Percentiles rank a stretch among this genome's conserved stretches.
These are phyloP conservation scores for Colletotrichum agaves DNA, from an alignment of 2,329 filamentous ascomycete genomes.

Conservation along the genomic window DNA sequence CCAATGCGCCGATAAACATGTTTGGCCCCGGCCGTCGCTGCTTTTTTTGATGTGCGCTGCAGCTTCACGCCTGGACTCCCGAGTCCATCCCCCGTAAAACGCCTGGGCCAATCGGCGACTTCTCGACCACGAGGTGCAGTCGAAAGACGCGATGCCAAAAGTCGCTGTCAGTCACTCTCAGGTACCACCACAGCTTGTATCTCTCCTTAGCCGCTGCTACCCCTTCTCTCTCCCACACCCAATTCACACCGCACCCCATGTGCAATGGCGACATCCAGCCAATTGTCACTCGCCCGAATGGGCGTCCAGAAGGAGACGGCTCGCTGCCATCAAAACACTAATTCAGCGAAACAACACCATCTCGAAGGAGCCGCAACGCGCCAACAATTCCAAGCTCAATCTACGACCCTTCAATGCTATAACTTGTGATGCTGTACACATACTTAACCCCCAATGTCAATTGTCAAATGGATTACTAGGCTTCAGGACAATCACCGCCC, in stretches of 20 bases:
- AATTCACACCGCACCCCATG: not conserved
- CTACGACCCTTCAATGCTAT: not conserved
- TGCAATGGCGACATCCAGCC: conserved; percentile 27
- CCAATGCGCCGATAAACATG: conserved; percentile 15
- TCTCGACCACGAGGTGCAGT: not conserved
- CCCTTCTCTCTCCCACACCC: not conserved
- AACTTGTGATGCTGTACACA: not conserved
- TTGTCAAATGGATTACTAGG: not conserved
- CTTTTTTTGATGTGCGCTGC: not conserved
- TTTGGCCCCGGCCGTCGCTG: not conserved
- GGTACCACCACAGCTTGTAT: not conserved
- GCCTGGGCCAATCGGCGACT: conserved; percentile 6
- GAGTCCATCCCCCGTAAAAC: not conserved
- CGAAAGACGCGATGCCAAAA: not conserved
- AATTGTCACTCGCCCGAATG: conserved; percentile 5
- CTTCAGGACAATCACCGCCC: not conserved
- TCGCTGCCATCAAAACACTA: conserved; percentile 21
- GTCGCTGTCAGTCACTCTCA: not conserved
- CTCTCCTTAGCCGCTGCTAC: not conserved
- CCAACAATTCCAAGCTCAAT: not conserved
- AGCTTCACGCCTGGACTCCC: not conserved
- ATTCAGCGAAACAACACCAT: conserved; percentile 10
- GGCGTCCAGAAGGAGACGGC: conserved; percentile 12
- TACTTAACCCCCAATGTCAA: not conserved
- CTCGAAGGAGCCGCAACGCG: conserved; percentile 5